These are phyloP conservation scores for Microdochium nivale DNA, from an alignment of 2,329 filamentous ascomycete species.

Conservation along the genomic window DNA sequence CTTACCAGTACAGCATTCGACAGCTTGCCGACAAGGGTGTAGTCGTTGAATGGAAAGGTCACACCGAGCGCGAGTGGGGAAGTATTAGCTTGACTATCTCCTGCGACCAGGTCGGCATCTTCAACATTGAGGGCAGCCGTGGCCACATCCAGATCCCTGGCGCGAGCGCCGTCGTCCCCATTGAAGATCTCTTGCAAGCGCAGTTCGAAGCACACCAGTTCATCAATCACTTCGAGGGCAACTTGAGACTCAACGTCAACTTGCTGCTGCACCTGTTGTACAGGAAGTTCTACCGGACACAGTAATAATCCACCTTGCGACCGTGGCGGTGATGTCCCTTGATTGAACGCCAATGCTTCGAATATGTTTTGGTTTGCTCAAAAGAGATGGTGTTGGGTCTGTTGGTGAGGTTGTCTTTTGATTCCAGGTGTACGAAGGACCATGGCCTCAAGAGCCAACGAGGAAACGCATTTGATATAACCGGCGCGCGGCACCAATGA, in stretches of 20 bases:
- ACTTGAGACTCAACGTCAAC: conserved; percentile 88
- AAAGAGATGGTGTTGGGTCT: neutral
- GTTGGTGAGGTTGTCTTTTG: neutral
- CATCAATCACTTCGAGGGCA: conserved; percentile 85
- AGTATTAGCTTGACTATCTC: conserved; percentile 91
- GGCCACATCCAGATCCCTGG: conserved; percentile 95
- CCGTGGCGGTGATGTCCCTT: neutral
- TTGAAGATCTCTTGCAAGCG: conserved; percentile 90
- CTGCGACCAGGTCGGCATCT: conserved; percentile 88
- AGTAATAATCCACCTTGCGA: conserved; percentile 27
- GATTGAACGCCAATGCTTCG: neutral
- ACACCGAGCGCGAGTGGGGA: conserved; percentile 75
- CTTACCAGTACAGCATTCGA: conserved; percentile 92
- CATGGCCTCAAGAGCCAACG: neutral
- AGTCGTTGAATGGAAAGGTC: conserved; percentile 82
- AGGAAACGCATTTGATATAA: neutral
- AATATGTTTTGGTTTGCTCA: neutral
- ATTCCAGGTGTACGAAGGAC: neutral
- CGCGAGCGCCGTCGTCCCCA: conserved; percentile 76
- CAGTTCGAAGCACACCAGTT: conserved; percentile 97
- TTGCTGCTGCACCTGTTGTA: conserved; percentile 92
- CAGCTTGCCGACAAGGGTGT: conserved; percentile 89
- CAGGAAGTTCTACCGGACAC: conserved; percentile 91
- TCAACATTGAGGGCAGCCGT: conserved; percentile 82
- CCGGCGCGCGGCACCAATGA: neutral